Evolutionary conservation across 331 rosid genomes (phyloP).

Genomic region (Ulmus americana): DNA sequence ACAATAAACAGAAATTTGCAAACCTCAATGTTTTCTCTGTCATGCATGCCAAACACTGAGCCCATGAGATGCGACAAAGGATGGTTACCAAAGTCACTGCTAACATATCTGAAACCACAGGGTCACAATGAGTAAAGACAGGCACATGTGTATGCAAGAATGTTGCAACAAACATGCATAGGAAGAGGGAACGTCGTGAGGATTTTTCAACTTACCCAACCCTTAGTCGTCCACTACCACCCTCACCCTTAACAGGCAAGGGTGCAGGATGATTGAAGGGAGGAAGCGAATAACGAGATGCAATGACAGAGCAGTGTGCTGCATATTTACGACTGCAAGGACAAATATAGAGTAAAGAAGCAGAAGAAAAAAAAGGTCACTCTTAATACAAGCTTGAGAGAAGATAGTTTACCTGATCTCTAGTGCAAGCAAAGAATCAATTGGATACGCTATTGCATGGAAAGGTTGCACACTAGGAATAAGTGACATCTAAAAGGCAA

Average conservation of each 20-base stretch:
- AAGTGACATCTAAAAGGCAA: constrained; percentile 66
- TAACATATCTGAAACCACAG: constrained; percentile 66
- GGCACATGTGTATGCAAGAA: background rate
- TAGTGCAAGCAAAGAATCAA: constrained; percentile 84
- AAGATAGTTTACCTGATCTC: constrained; percentile 62
- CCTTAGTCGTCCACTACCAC: constrained; percentile 67
- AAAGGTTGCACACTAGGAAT: constrained; percentile 99
- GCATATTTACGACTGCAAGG: constrained; percentile 78
- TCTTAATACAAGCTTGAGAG: background rate
- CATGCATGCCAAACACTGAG: constrained; percentile 92
- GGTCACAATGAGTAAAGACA: background rate
- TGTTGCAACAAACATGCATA: background rate
- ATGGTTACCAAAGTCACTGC: constrained; percentile 93
- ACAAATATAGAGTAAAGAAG: background rate
- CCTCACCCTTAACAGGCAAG: constrained; percentile 56
- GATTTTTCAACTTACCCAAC: constrained; percentile 57
- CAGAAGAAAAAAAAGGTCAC: background rate
- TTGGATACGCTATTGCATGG: constrained; percentile 98
- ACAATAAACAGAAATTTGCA: background rate
- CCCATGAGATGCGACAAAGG: constrained; percentile 99
- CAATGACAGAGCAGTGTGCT: constrained; percentile 87
- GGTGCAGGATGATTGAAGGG: constrained; percentile 70
- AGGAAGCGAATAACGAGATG: constrained; percentile 80
- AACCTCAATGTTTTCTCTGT: constrained; percentile 83
- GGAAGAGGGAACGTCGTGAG: too few relatives aligned